These are phyloP conservation scores for Pelargonium australe DNA, from an alignment of 441 rosid genomes.

Conservation along the genomic window DNA sequence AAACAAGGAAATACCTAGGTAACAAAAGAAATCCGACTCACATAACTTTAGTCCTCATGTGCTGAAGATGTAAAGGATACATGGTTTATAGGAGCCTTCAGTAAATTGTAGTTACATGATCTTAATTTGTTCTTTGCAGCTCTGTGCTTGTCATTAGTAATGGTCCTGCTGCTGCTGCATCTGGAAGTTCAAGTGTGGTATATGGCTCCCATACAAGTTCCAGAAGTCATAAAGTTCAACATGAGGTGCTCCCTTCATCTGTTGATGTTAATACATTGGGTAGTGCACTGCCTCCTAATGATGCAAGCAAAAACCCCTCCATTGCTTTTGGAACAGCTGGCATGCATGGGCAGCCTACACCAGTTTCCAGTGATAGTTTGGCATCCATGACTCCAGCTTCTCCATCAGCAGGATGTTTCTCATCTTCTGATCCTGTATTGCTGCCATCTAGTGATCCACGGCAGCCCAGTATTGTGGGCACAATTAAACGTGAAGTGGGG, in stretches of 20 bases:
- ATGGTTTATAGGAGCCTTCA: conserved; percentile 7
- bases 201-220: no score
- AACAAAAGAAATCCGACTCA: conserved; percentile 14
- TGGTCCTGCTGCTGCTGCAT: conserved; percentile 41
- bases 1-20: conserved; percentile 58
- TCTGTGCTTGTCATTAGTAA: conserved; percentile 34
- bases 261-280: conserved; percentile 13
- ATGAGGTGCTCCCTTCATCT: conserved; percentile 2
- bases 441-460: conserved; percentile 42
- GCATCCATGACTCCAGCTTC: conserved; percentile 36
- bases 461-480: conserved; percentile 33
- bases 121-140: conserved; percentile 38
- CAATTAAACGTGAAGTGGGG: conserved; percentile 49
- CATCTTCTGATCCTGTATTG: conserved; percentile 57
- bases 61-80: conserved; percentile 2
- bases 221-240: not conserved
- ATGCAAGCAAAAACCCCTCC: conserved; percentile 28
- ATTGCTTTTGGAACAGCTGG: conserved; percentile 39
- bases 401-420: conserved; percentile 50
- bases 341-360: conserved; percentile 27
- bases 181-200: conserved; percentile 31
- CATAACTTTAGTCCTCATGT: conserved; percentile 3
- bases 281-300: conserved; percentile 28
- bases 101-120: conserved; percentile 15
- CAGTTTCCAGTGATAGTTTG: conserved; percentile 32